Evolutionary conservation across 2,329 filamentous ascomycete species (phyloP), one percentile per base, ranked within the genome.

Genomic region (Metarhizium rileyi): DNA sequence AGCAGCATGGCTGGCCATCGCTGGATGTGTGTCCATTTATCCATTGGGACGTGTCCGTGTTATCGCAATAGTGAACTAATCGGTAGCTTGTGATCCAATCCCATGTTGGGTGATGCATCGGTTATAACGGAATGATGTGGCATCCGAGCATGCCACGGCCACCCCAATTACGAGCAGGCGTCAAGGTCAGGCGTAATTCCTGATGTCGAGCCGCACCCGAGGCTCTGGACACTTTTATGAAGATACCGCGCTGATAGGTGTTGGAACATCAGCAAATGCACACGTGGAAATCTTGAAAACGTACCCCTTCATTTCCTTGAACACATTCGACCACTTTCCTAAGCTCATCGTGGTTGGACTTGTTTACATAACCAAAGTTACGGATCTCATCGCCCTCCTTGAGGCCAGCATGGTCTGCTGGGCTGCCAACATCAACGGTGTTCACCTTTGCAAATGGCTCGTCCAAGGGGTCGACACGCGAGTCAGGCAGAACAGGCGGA

Each of bases 81-180:
- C 30, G 10, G 16, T 36, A 43, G 7, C 41, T 48, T 44, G 48
- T 41, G 41, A 50, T 46, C 44, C 40, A 28, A 41, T 22, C n/a
- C 22, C n/a, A 26, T 25, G 25, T 47, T 25, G 30, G 43, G 30
- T 14, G 14, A 22, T 10, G 30, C 27, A 33, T n/a, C n/a, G n/a
- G n/a, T 40, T 38, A 95, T 50, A 94, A 57, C 25, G 88, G 89
- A 56, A 95, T 70, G 55, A 97, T 79, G 70, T 96, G 90, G 66
- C 91, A 98, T 49, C 91, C 91, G 59, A 98, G 71, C 65, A 94
- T 71, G 12, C 91, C 93, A 66, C 89, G 77, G 27, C 93, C 93
- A 57, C 91, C 91, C 91, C 93, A 98, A 62, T 90, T 76, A 42
- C 81, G 79, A 58, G 81, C 78, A 48, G 91, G 91, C 44, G 75